Evolutionary conservation across 768 basidiomycete species (phyloP), one percentile per base, ranked within the genome.

Genomic region (Leccinum subgranulosum): DNA sequence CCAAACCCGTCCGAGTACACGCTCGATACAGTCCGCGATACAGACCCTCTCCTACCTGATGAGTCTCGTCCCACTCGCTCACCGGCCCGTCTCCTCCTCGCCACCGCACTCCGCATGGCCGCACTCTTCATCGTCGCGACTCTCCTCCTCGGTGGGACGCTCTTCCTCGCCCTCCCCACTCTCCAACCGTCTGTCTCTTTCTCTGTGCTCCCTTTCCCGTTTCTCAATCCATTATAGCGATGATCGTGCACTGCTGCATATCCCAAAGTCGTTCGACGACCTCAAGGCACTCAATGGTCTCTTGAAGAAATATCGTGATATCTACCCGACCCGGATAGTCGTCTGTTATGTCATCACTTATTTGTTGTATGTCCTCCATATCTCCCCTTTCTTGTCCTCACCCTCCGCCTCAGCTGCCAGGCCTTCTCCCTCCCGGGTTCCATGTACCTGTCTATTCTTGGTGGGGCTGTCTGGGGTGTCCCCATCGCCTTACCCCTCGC

Each of bases 391-490:
- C 53, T 28, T 23, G 29, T 33, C n/a, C 56, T 67, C 56, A 62
- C 60, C 47, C 45, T 43, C 58, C 21, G 52, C 21, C 25, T 21
- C 67, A 96, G 94, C 75, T 79, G 98, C 7, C 95, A 98, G 79
- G 93, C 94, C 0, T 98, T 98, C 75, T 95, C 94, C 7, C 81
- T 98, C 14, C 95, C 96, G 0, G 95, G 95, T 1, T 96, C 94
- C 45, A 96, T 98, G 94, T 98, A 98, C 69, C 84, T 98, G 49
- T 94, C 94, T 53, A 97, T 98, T 66, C 85, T 98, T 12, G 94
- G 91, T 19, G 96, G 96, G 33, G 96, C 96, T 1, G 90, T 97
- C 4, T 98, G 94, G 87, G 95, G 95, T 39, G 87, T 96, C 28
- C 74, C 90, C 3, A 75, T 85, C 11, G 95, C 95, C 0, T 80